Base-by-base conservation (phyloP, 2,329 filamentous ascomycete species). In the Laburnicola sp. region DNA sequence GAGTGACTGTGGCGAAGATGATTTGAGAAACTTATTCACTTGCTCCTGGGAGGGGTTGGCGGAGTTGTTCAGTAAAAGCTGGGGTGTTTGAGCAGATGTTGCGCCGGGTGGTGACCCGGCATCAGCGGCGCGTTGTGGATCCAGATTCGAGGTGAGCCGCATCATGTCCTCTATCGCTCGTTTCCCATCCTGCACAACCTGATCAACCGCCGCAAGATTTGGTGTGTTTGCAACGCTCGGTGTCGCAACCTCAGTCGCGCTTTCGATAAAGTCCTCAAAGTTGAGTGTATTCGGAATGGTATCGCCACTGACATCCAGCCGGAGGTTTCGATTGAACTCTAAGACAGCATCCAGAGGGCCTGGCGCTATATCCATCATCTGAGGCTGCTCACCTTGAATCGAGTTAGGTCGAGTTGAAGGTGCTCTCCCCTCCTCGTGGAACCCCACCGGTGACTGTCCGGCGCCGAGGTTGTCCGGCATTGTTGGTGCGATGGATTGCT, bases 241-340 rank as follows among this genome's bases (percentile, higher is more conserved):
- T 11, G 78, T 79, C 4, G 75, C 76, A 27, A 76, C 65, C 56
- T 80, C 77, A 3, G 77, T 80, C 11, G 75, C 75, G 56, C 76
- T 80, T 52, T 69, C 70, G 39, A 72, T 55, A 36, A 73, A 71
- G 10, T 77, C 74, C 21, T 76, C 74, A 1, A 68, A 64, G 34
- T 72, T 65, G 40, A 66, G 66, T 5, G 70, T 71, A 43, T 72
- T 64, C 26, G 70, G 70, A 21, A 72, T 65, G 26, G 70, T 72
- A 43, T 72, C 70, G 34, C 68, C 66, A 8, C 58, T 51, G 6
- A 70, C 47, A 30, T 71, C 60, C 42, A 70, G 60, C 23, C 70
- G 65, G 36, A 71, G 59, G 30, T 64, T 62, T 40, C 59, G 64
- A 46, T 70, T 68, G 58, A 64, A 68, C 8, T 68, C 63, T 8